Percentiles rank a stretch among this genome's conserved stretches.
phyloP scores from a whole-genome alignment of 164 flowering plant genomes.

The Chloranthus sessilifolius region DNA sequence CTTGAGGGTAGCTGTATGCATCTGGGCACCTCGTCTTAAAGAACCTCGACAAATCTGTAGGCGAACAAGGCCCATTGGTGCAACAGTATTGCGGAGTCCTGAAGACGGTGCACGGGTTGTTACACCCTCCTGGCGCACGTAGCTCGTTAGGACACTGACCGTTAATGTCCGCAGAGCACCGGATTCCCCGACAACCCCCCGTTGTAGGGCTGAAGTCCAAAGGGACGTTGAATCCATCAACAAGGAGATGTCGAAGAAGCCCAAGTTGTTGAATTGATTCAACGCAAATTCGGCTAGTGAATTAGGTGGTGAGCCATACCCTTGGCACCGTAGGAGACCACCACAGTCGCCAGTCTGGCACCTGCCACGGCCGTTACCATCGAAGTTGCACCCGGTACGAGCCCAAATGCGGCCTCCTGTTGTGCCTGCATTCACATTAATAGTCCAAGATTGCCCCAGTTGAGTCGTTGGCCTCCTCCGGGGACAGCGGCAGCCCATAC shows the following conservation, averaged over 20 bases:
- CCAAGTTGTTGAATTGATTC: conserved; percentile 22
- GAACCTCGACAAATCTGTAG: conserved; percentile 37
- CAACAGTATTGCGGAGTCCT: conserved; percentile 49
- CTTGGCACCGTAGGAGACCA: conserved; percentile 17
- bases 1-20: conserved; percentile 55
- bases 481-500: conserved; percentile 14
- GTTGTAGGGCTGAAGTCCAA: conserved; percentile 22
- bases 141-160: conserved; percentile 34
- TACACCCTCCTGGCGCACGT: conserved; percentile 37
- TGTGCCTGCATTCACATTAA: conserved; percentile 21
- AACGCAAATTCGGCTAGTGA: conserved; percentile 29
- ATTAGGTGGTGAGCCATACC: conserved; percentile 25
- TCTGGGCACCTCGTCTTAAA: conserved; percentile 49
- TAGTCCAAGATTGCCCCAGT: conserved; percentile 11
- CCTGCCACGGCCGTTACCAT: conserved; percentile 18
- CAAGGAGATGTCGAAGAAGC: conserved; percentile 30
- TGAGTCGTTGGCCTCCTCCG: conserved; percentile 24
- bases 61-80: conserved; percentile 21
- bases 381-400: conserved; percentile 27
- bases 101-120: conserved; percentile 52
- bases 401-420: conserved; percentile 29
- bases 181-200: conserved; percentile 12
- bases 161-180: conserved; percentile 15
- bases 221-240: conserved; percentile 34
- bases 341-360: conserved; percentile 35